These are phyloP conservation scores for Somion occarium DNA, from an alignment of 1,284 basidiomycete species.

Conservation along the genomic window DNA sequence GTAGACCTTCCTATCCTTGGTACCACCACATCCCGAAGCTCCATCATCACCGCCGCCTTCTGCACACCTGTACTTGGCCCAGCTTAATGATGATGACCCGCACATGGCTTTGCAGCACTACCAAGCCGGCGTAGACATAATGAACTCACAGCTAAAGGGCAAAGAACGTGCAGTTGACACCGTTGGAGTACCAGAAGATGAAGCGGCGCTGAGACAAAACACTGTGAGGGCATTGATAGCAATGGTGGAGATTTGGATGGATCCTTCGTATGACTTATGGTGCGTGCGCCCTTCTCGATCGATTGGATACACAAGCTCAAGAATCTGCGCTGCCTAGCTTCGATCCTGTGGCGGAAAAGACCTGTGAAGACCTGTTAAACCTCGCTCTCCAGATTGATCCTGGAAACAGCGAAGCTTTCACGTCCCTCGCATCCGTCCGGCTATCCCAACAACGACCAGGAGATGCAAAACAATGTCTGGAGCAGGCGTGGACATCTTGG, in stretches of 20 bases:
- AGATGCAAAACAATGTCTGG: constrained; percentile 70
- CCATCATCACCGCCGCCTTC: constrained; percentile 68
- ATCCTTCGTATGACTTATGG: constrained; percentile 85
- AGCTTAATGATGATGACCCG: constrained; percentile 77
- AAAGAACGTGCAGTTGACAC: constrained; percentile 52
- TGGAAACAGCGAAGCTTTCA: constrained; percentile 75
- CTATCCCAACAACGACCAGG: constrained; percentile 84
- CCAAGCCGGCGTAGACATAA: constrained; percentile 73
- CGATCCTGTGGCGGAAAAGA: constrained; percentile 74
- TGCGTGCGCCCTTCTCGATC: constrained; percentile 33
- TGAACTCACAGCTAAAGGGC: constrained; percentile 68
- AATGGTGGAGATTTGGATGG: constrained; percentile 97
- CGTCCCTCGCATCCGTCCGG: constrained; percentile 83
- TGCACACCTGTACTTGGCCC: constrained; percentile 88
- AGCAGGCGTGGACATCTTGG: constrained; percentile 70
- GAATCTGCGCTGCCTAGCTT: constrained; percentile 45
- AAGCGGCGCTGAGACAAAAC: constrained; percentile 64
- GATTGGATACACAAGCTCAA: not conserved
- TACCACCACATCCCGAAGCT: constrained; percentile 56
- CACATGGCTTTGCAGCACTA: constrained; percentile 77
- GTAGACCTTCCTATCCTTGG: constrained; percentile 64
- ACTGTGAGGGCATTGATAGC: constrained; percentile 83
- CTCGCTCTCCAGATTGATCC: constrained; percentile 75
- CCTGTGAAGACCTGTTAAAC: constrained; percentile 74
- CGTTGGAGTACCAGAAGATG: constrained; percentile 39